Evolutionary conservation across 78 protist species (phyloP).

Genomic region (Corallochytrium limacisporum): DNA sequence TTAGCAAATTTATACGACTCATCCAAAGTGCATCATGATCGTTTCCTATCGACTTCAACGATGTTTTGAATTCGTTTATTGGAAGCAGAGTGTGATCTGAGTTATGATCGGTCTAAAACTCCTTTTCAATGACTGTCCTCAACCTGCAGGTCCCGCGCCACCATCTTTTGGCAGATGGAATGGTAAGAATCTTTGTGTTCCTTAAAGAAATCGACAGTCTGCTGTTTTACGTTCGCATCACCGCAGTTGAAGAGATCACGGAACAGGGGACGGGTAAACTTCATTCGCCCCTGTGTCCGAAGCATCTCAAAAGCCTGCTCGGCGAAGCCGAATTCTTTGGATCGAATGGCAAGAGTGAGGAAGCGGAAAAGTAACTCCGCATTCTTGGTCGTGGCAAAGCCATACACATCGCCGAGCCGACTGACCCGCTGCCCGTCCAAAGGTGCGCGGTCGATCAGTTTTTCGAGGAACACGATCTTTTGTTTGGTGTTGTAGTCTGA

Average conservation of each 20-base stretch:
- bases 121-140: background rate
- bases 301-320: background rate
- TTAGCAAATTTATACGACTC: background rate
- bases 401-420: background rate
- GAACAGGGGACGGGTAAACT: constrained; percentile 55
- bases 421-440: background rate
- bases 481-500: background rate
- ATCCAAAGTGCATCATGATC: background rate
- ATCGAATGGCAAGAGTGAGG: background rate
- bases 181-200: constrained; percentile 31
- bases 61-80: too few relatives aligned
- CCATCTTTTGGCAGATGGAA: constrained; percentile 45
- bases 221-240: constrained; percentile 9
- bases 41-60: background rate
- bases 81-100: too few relatives aligned
- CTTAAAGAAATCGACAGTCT: constrained; percentile 31
- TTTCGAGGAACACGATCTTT: background rate
- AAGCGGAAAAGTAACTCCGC: background rate
- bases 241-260: constrained; percentile 10
- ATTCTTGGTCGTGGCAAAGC: background rate
- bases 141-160: constrained; percentile 52
- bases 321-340: background rate
- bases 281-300: constrained; percentile 61
- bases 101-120: too few relatives aligned
- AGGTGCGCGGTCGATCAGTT: background rate